These are phyloP conservation scores for Yamadazyma atlantica DNA, from an alignment of 1,139 yeast species.

Conservation along the genomic window DNA sequence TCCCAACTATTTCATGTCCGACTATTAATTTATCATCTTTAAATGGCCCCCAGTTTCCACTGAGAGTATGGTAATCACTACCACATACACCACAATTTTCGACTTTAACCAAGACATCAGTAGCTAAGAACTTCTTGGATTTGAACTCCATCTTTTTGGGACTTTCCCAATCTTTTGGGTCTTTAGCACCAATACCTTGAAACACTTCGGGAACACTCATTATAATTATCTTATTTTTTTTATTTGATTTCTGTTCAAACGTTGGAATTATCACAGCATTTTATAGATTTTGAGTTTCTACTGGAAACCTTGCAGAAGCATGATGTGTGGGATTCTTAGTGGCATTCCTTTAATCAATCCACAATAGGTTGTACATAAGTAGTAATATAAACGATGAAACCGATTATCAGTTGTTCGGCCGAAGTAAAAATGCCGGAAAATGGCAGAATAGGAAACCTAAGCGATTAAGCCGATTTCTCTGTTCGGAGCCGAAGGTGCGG, in stretches of 20 bases:
- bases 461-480: too few species aligned
- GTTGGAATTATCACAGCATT: neutral
- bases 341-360: too few species aligned
- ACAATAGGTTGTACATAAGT: too few species aligned
- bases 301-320: too few species aligned
- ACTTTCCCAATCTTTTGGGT: constrained; percentile 37
- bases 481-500: too few species aligned
- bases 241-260: neutral
- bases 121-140: constrained; percentile 35
- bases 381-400: too few species aligned
- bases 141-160: constrained; percentile 39
- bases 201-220: constrained; percentile 29
- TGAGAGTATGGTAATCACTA: constrained; percentile 48
- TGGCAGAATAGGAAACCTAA: too few species aligned
- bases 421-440: too few species aligned
- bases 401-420: too few species aligned
- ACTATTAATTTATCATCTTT: constrained; percentile 36
- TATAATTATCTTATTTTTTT: too few species aligned
- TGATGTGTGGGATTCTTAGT: too few species aligned
- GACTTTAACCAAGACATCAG: constrained; percentile 45
- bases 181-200: constrained; percentile 36
- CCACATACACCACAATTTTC: constrained; percentile 61
- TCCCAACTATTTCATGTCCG: constrained; percentile 55
- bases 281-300: neutral
- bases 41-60: constrained; percentile 44